phyloP scores from a whole-genome alignment of 2,329 filamentous ascomycete genomes.

The Zopfia rhizophila region DNA sequence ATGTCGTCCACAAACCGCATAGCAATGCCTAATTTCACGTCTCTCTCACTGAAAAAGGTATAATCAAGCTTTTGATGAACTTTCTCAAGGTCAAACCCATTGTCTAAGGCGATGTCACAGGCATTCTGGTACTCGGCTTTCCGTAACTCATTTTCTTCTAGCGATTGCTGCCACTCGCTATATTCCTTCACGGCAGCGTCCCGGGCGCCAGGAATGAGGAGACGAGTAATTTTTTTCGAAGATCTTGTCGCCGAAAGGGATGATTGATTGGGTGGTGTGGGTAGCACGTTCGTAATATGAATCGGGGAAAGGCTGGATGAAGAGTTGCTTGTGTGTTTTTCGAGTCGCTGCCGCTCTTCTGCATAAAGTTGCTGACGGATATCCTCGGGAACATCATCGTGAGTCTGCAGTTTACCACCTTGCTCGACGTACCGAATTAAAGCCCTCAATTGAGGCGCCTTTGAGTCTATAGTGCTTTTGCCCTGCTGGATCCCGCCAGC shows the following conservation, averaged over 20 bases:
- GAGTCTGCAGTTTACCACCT: conserved; percentile 30
- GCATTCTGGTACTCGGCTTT: conserved; percentile 25
- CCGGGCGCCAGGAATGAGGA: conserved; percentile 25
- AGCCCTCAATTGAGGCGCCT: conserved; percentile 39
- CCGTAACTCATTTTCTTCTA: conserved; percentile 16
- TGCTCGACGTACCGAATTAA: conserved; percentile 40
- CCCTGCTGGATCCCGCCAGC: conserved; percentile 44
- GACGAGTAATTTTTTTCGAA: conserved; percentile 6
- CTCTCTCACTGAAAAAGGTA: conserved; percentile 41
- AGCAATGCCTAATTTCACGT: conserved; percentile 41
- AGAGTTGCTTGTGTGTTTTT: conserved; percentile 28
- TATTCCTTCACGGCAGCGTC: conserved; percentile 25
- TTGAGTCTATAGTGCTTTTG: conserved; percentile 48
- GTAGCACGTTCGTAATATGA: conserved; percentile 43
- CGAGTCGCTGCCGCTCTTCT: conserved; percentile 40
- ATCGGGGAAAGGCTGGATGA: conserved; percentile 35
- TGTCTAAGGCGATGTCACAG: conserved; percentile 13
- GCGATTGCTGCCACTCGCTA: conserved; percentile 28
- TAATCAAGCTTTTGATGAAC: conserved; percentile 41
- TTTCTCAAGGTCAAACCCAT: conserved; percentile 32
- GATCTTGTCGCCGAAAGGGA: conserved; percentile 7
- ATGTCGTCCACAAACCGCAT: conserved; percentile 45
- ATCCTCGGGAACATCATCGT: conserved; percentile 43
- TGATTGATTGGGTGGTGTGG: conserved; percentile 18
- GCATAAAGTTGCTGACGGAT: conserved; percentile 45